Percentiles rank a stretch among this genome's conserved stretches.
Evolutionary conservation across 805 yeast species (phyloP).

Genomic region (Candida piceae): DNA sequence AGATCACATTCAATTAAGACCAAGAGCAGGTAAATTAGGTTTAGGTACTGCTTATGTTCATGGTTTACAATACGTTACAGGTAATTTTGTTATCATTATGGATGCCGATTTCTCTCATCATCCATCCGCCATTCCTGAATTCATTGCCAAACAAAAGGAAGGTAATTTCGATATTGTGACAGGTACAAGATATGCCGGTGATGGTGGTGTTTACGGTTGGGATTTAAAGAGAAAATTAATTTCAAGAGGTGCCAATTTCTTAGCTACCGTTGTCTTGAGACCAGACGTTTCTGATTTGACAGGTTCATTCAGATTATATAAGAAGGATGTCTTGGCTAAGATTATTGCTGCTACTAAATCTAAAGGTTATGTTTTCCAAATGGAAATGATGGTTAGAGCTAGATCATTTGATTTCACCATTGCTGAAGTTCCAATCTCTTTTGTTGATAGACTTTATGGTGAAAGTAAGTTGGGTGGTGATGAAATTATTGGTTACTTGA

Average conservation of each 20-base stretch:
- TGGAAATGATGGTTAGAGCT: slow-evolving; percentile 87
- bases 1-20: slow-evolving; percentile 56
- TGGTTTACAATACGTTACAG: slow-evolving; percentile 65
- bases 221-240: slow-evolving; percentile 74
- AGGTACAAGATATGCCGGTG: slow-evolving; percentile 68
- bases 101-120: slow-evolving; percentile 83
- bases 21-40: slow-evolving; percentile 75
- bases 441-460: slow-evolving; percentile 75
- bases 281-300: slow-evolving; percentile 73
- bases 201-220: slow-evolving; percentile 85
- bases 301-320: slow-evolving; percentile 72
- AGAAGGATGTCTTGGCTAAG: slow-evolving; percentile 60
- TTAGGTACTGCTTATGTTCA: slow-evolving; percentile 79
- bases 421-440: slow-evolving; percentile 75
- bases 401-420: slow-evolving; percentile 65
- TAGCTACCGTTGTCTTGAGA: slow-evolving; percentile 65
- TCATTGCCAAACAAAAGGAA: slow-evolving; percentile 57
- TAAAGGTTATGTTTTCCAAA: slow-evolving; percentile 80
- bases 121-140: slow-evolving; percentile 74
- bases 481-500: slow-evolving; percentile 71
- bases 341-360: slow-evolving; percentile 64
- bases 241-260: slow-evolving; percentile 74
- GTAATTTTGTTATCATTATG: slow-evolving; percentile 74
- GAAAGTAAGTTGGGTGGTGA: slow-evolving; percentile 77
- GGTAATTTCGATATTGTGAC: slow-evolving; percentile 45